These are phyloP conservation scores for Rutstroemia sydowiana DNA, from an alignment of 2,329 filamentous ascomycete genomes.

Conservation along the genomic window DNA sequence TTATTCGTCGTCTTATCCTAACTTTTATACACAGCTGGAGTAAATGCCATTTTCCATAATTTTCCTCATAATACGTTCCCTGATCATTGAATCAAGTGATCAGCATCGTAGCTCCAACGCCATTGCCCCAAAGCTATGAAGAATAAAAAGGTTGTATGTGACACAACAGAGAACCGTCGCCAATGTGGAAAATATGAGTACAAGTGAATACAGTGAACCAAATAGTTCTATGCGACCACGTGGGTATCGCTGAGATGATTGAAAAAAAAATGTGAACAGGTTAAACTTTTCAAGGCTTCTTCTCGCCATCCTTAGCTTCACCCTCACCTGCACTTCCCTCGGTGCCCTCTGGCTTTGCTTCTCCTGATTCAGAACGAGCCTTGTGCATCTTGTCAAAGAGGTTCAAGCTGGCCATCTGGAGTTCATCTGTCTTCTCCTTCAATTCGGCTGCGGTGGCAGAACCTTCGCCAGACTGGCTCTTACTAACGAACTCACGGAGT, in stretches of 20 bases:
- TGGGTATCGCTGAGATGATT: slow-evolving; percentile 25
- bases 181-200: slow-evolving; percentile 31
- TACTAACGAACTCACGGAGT: slow-evolving; percentile 83
- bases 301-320: slow-evolving; percentile 65
- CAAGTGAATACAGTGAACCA: slow-evolving; percentile 27
- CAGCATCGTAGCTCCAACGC: slow-evolving; percentile 28
- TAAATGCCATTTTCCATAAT: slow-evolving; percentile 24
- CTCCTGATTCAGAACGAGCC: slow-evolving; percentile 64
- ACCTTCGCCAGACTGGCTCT: slow-evolving; percentile 90
- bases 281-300: slow-evolving; percentile 50
- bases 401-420: slow-evolving; percentile 90
- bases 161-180: slow-evolving; percentile 30
- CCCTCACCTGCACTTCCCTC: slow-evolving; percentile 42
- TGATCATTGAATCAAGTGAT: slow-evolving; percentile 23
- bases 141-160: slow-evolving; percentile 24
- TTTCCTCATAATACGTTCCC: slow-evolving; percentile 23
- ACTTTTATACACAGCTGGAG: slow-evolving; percentile 31
- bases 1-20: slow-evolving; percentile 44
- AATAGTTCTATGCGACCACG: slow-evolving; percentile 28
- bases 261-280: slow-evolving; percentile 19
- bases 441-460: slow-evolving; percentile 81
- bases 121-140: slow-evolving; percentile 29
- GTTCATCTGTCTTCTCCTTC: slow-evolving; percentile 97
- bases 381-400: slow-evolving; percentile 99
- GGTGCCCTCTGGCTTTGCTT: slow-evolving; percentile 42